Evolutionary conservation across 1,284 basidiomycete genomes (phyloP).

Genomic region (Trametes sp.): DNA sequence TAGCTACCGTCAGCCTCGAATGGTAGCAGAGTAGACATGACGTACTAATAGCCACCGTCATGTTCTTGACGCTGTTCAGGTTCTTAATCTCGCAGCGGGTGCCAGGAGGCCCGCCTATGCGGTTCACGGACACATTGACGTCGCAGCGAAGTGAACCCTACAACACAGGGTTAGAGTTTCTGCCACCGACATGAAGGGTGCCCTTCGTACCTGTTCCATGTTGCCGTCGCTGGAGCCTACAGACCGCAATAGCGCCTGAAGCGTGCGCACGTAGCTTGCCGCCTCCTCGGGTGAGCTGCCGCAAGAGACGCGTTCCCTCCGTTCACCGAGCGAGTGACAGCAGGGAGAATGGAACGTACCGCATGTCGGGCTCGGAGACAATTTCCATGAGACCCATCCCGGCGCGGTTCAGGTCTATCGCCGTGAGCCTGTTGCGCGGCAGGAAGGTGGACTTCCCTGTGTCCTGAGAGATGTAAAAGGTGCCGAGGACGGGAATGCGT

Average conservation of each 20-base stretch:
- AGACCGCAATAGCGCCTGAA: conserved; percentile 85
- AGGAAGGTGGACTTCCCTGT: conserved; percentile 91
- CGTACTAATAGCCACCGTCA: conserved; percentile 88
- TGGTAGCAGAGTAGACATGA: conserved; percentile 24
- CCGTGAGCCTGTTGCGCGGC: conserved; percentile 59
- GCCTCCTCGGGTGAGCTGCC: conserved; percentile 90
- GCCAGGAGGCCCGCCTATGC: conserved; percentile 69
- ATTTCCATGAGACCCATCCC: conserved; percentile 95
- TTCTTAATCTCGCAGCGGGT: conserved; percentile 98
- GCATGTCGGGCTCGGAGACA: conserved; percentile 93
- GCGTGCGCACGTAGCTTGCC: conserved; percentile 84
- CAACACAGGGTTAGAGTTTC: neutral
- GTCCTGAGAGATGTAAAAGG: conserved; percentile 61
- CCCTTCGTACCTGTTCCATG: conserved; percentile 87
- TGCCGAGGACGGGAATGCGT: conserved; percentile 4
- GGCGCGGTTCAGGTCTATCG: conserved; percentile 91
- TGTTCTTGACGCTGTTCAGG: conserved; percentile 90
- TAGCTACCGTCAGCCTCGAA: conserved; percentile 8
- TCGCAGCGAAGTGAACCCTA: conserved; percentile 95
- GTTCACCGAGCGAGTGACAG: conserved; percentile 10
- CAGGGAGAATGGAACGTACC: conserved; percentile 51
- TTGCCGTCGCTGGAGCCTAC: conserved; percentile 94
- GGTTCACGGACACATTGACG: conserved; percentile 92
- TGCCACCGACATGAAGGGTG: neutral
- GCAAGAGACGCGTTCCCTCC: conserved; percentile 3